Evolutionary conservation across 352 stramenopile species (phyloP), one percentile per base, ranked within the genome.

Genomic region (Pythium phragmitis): DNA sequence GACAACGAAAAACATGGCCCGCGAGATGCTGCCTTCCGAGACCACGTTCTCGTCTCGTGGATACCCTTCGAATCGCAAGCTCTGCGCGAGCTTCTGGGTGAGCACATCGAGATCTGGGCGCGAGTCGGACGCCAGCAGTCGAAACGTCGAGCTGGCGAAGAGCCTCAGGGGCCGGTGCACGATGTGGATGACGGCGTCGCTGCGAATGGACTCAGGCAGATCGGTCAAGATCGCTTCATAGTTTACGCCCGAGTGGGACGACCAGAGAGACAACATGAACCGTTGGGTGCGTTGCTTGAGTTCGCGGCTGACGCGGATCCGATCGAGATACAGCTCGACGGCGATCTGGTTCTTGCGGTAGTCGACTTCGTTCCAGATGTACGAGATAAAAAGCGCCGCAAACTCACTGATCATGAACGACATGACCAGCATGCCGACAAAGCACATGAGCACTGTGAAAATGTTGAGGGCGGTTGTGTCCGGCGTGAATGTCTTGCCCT

Each of bases 391-490:
- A 16, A 91, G 61, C 33, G 82, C 86, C 4, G 80, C 81, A 57
- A 89, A 79, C 60, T 89, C 78, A 17, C 80, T 77, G 52, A 91
- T 89, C 78, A 91, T 89, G 14, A 88, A 69, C n/a, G 79, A 77
- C 82, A 88, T 91, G 48, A 83, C 67, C 17, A 91, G 69, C 59
- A 88, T 77, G 0, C 82, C 79, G 3, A 60, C 39, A 49, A 73
- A 72, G 55, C 61, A 71, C n/a, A 67, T 48, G 12, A 60, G 21
- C 14, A 76, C 57, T 0, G 36, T 55, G 48, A 71, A 76, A 11
- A 68, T 52, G 28, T 63, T 63, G 17, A 65, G 30, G 11, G 33
- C n/a, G 1, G 63, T 61, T 1, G 51, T 57, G 14, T 50, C 49
- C 0, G 69, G 69, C 12, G 57, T 50, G 37, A 76, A 70, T 19